These are phyloP conservation scores for Chrysoporthe deuterocubensis DNA, from an alignment of 2,329 filamentous ascomycete genomes.

Conservation along the genomic window DNA sequence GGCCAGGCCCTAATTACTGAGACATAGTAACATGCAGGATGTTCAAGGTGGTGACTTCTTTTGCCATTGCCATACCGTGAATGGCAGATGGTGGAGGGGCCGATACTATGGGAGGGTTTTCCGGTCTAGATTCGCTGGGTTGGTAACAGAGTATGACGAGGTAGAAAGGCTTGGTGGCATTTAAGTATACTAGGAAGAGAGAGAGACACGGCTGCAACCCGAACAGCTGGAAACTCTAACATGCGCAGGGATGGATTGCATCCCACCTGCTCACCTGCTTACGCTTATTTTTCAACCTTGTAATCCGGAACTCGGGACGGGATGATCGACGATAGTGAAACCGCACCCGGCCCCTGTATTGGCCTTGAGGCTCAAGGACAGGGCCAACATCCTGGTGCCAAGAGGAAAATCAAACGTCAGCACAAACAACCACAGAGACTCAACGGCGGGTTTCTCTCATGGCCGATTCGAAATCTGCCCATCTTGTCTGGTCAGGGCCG, in stretches of 20 bases:
- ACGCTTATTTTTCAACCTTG: conserved; percentile 5
- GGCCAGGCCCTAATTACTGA: too few relatives aligned
- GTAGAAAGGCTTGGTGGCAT: not conserved
- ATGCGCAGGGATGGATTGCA: not conserved
- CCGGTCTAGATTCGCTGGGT: too few relatives aligned
- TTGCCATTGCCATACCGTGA: not conserved
- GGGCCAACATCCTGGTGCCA: conserved; percentile 4
- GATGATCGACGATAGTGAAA: conserved; percentile 9
- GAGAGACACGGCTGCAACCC: not conserved
- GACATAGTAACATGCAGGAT: too few relatives aligned
- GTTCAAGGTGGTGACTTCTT: too few relatives aligned
- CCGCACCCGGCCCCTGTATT: conserved; percentile 6
- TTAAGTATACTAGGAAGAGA: not conserved
- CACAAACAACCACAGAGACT: not conserved
- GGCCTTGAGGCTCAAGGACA: conserved; percentile 9
- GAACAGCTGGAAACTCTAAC: not conserved
- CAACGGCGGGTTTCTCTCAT: not conserved
- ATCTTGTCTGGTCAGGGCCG: not conserved
- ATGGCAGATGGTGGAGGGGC: not conserved
- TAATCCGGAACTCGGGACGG: conserved; percentile 1
- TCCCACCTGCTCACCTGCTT: not conserved
- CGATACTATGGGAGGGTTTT: not conserved
- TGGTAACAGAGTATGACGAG: not conserved
- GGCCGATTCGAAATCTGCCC: not conserved
- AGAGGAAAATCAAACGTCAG: conserved; percentile 21